Conservation (phyloP, 2,329 filamentous ascomycete genomes). For the Acrodontium crateriforme region DNA sequence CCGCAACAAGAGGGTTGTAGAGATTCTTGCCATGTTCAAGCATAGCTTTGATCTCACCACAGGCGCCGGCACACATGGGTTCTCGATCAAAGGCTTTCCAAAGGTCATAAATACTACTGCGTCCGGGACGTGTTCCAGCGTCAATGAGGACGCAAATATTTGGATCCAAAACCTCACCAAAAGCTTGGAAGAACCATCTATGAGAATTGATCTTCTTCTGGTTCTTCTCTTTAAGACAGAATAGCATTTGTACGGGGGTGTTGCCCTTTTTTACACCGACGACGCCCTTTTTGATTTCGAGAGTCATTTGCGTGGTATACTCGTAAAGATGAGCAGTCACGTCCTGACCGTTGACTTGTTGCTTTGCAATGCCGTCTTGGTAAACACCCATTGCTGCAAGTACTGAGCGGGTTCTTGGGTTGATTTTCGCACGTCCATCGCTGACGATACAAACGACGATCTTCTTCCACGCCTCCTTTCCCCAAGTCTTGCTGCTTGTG, state of each 20-base stretch:
- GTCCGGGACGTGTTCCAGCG: constrained; percentile 87
- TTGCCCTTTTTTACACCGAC: constrained; percentile 71
- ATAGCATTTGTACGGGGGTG: constrained; percentile 89
- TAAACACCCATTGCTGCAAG: constrained; percentile 91
- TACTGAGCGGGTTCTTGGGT: constrained; percentile 75
- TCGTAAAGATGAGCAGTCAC: constrained; percentile 96
- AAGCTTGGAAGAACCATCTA: constrained; percentile 97
- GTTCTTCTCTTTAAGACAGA: constrained; percentile 98
- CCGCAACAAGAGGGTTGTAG: constrained; percentile 83
- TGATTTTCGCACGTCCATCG: constrained; percentile 94
- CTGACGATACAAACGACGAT: constrained; percentile 97
- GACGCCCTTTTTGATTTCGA: constrained; percentile 80
- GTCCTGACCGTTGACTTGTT: constrained; percentile 91
- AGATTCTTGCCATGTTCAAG: constrained; percentile 76
- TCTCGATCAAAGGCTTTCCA: constrained; percentile 98
- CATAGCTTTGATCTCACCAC: constrained; percentile 99
- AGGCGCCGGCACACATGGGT: constrained; percentile 93
- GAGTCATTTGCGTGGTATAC: constrained; percentile 74
- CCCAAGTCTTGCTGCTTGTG: constrained; percentile 92
- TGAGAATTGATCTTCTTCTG: constrained; percentile 99
- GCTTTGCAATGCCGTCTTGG: constrained; percentile 96
- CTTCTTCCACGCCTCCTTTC: constrained; percentile 98
- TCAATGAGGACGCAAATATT: constrained; percentile 96
- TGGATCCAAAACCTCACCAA: constrained; percentile 79
- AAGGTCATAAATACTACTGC: constrained; percentile 89